These are phyloP conservation scores for Coriolopsis trogii DNA, from an alignment of 1,284 basidiomycete species.

Conservation along the genomic window DNA sequence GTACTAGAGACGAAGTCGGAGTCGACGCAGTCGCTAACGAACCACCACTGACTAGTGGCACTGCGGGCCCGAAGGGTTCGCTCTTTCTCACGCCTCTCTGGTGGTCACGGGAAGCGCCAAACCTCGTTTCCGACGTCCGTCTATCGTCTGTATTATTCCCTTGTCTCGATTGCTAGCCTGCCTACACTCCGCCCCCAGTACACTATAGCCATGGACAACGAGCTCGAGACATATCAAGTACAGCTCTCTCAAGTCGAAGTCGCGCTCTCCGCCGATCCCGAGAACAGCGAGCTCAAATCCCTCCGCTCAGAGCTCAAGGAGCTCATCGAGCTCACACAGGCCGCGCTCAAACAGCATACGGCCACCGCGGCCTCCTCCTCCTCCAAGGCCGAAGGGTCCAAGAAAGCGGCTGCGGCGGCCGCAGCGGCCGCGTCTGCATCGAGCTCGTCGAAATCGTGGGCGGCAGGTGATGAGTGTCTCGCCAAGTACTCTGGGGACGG, in stretches of 20 bases:
- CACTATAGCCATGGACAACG: constrained; percentile 64
- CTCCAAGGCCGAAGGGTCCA: constrained; percentile 61
- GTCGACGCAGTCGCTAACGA: too few relatives aligned
- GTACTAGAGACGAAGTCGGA: too few relatives aligned
- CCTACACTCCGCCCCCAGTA: background rate
- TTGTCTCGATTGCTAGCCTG: background rate
- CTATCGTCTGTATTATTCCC: too few relatives aligned
- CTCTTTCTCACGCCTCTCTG: too few relatives aligned
- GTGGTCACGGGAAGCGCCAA: too few relatives aligned
- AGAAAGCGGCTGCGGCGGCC: constrained; percentile 44
- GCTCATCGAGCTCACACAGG: constrained; percentile 86
- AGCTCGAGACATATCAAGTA: constrained; percentile 88
- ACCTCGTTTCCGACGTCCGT: too few relatives aligned
- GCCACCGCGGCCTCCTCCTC: constrained; percentile 59
- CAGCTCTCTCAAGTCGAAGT: constrained; percentile 90
- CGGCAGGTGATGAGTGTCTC: constrained; percentile 90
- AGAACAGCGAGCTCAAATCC: constrained; percentile 75
- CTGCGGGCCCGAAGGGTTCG: too few relatives aligned
- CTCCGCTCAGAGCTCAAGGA: constrained; percentile 87
- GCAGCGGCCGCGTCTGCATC: constrained; percentile 29
- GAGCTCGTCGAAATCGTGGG: constrained; percentile 57
- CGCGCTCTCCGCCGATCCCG: constrained; percentile 82
- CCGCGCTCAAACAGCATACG: constrained; percentile 70
- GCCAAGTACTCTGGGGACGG: constrained; percentile 92
- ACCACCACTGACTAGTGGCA: too few relatives aligned